Evolutionary conservation across 1,139 yeast species (phyloP).

Genomic region (Pneumocystis wakefieldiae): DNA sequence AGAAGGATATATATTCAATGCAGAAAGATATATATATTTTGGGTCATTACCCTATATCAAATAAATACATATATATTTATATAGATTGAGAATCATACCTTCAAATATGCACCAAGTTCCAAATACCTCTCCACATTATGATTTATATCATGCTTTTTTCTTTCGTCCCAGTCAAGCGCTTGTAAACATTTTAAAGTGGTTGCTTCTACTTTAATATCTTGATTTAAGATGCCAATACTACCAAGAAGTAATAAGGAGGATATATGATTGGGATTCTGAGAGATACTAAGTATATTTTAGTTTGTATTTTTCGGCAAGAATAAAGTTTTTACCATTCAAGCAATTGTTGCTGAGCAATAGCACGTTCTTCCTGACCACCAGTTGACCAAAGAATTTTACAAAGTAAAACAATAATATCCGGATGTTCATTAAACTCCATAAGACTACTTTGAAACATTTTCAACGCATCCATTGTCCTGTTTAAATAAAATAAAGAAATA

Average conservation of each 20-base stretch:
- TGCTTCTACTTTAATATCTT: conserved; percentile 35
- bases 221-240: conserved; percentile 58
- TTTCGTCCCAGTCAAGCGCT: conserved; percentile 18
- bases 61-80: background rate
- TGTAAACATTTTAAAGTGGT: conserved; percentile 31
- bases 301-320: background rate
- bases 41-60: background rate
- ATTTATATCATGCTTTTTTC: background rate
- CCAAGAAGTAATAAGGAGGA: conserved; percentile 60
- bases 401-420: conserved; percentile 51
- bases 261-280: conserved; percentile 46
- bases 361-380: conserved; percentile 56
- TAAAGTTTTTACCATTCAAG: conserved; percentile 20
- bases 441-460: conserved; percentile 49
- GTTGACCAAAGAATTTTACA: conserved; percentile 69
- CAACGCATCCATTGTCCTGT: conserved; percentile 49
- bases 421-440: conserved; percentile 39
- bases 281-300: conserved; percentile 36
- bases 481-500: conserved; percentile 37
- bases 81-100: background rate
- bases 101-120: background rate
- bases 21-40: conserved; percentile 3
- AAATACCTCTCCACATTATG: background rate
- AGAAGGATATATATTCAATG: background rate
- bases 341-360: conserved; percentile 39